phyloP scores from a whole-genome alignment of 2,329 filamentous ascomycete species.

The Samsoniella hepiali region DNA sequence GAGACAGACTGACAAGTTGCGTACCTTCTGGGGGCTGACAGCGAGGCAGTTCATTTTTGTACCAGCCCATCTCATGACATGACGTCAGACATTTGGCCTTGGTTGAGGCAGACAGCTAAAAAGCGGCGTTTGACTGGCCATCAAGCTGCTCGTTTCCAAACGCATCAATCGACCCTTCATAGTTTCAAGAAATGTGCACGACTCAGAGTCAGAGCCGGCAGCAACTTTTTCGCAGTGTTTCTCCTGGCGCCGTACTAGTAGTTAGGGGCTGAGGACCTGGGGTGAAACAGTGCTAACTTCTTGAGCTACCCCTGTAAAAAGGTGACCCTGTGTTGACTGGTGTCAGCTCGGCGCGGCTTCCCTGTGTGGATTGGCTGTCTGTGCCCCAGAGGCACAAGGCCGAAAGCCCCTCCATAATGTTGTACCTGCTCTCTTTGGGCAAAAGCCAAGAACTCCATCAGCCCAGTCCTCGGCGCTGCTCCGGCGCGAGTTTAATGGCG shows the following conservation, averaged over 20 bases:
- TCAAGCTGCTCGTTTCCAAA: background rate
- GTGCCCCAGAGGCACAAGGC: background rate
- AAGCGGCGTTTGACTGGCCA: background rate
- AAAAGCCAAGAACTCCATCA: constrained; percentile 1
- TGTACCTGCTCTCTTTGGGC: constrained; percentile 2
- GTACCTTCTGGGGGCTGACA: background rate
- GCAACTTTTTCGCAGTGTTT: background rate
- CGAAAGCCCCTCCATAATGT: background rate
- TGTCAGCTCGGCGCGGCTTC: constrained; percentile 8
- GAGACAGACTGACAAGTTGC: background rate
- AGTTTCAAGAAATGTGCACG: constrained; percentile 7
- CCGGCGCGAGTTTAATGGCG: background rate
- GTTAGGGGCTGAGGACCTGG: background rate
- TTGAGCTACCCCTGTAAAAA: background rate
- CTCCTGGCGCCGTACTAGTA: background rate
- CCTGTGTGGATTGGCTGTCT: constrained; percentile 1
- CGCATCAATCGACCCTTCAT: background rate
- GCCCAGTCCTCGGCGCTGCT: constrained; percentile 14
- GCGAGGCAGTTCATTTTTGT: too few species aligned
- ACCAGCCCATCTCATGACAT: background rate
- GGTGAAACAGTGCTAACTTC: constrained; percentile 13
- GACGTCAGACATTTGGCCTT: background rate
- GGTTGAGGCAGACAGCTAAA: background rate
- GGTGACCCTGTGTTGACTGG: background rate
- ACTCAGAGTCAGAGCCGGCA: background rate